Evolutionary conservation across 2,329 filamentous ascomycete species (phyloP).

Genomic region (Ceratocystis papillata): DNA sequence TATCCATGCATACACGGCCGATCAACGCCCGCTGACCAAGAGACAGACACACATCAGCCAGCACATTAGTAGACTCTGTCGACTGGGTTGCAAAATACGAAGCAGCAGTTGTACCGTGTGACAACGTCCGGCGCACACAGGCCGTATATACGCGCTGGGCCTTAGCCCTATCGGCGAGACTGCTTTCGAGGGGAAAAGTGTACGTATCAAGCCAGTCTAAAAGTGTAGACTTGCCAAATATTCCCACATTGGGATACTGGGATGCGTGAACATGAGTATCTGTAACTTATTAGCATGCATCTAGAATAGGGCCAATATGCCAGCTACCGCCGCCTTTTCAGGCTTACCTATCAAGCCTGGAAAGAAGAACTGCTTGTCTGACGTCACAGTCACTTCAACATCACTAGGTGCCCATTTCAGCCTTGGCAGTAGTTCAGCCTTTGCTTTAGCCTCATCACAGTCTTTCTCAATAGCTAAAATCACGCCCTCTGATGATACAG

Average conservation of each 20-base stretch:
- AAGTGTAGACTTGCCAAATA: slow-evolving; percentile 88
- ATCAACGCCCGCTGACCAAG: slow-evolving; percentile 82
- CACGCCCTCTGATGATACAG: slow-evolving; percentile 40
- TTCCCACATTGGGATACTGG: slow-evolving; percentile 86
- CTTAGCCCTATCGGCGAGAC: slow-evolving; percentile 51
- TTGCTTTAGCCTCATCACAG: slow-evolving; percentile 29
- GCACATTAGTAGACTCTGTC: slow-evolving; percentile 77
- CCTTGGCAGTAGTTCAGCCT: slow-evolving; percentile 32
- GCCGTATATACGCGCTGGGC: slow-evolving; percentile 65
- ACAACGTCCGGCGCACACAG: slow-evolving; percentile 67
- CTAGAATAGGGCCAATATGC: not conserved
- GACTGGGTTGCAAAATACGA: slow-evolving; percentile 92
- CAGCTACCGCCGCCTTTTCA: not conserved
- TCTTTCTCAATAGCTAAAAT: slow-evolving; percentile 41
- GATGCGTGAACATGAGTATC: slow-evolving; percentile 94
- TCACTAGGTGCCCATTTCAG: slow-evolving; percentile 38
- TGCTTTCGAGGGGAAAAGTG: slow-evolving; percentile 85
- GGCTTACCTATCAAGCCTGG: slow-evolving; percentile 65
- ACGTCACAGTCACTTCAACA: slow-evolving; percentile 32
- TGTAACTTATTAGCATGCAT: slow-evolving; percentile 33
- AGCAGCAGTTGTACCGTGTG: slow-evolving; percentile 85
- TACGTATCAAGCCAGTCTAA: slow-evolving; percentile 90
- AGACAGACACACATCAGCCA: slow-evolving; percentile 69
- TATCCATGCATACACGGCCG: slow-evolving; percentile 93
- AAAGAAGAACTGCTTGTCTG: slow-evolving; percentile 62